Evolutionary conservation across 2,329 filamentous ascomycete genomes (phyloP).

Genomic region (Periconia sp.): DNA sequence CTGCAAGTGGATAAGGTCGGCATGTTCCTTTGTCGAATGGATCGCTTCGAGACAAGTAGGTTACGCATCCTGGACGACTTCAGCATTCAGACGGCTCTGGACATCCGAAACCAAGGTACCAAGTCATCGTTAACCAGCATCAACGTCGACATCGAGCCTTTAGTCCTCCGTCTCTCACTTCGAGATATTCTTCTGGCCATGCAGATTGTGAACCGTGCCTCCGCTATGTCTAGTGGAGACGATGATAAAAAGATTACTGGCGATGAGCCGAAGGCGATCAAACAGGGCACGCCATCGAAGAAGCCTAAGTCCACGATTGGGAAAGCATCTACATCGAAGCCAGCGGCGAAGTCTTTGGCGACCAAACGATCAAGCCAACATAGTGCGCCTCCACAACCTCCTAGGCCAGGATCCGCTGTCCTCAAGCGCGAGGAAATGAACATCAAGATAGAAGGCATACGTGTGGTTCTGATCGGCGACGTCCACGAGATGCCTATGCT

Average conservation of each 20-base stretch:
- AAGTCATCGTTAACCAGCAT: slow-evolving; percentile 74
- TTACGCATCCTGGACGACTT: slow-evolving; percentile 97
- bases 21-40: slow-evolving; percentile 99
- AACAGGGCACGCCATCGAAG: slow-evolving; percentile 54
- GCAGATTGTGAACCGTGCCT: slow-evolving; percentile 89
- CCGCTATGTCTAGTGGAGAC: slow-evolving; percentile 75
- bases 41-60: slow-evolving; percentile 89
- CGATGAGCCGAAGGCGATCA: slow-evolving; percentile 62
- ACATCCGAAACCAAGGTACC: slow-evolving; percentile 68
- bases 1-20: slow-evolving; percentile 92
- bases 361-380: slow-evolving; percentile 54
- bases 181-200: slow-evolving; percentile 93
- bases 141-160: slow-evolving; percentile 84
- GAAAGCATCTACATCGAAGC: slow-evolving; percentile 54
- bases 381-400: slow-evolving; percentile 63
- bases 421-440: slow-evolving; percentile 79
- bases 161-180: slow-evolving; percentile 87
- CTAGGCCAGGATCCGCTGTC: slow-evolving; percentile 59
- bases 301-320: slow-evolving; percentile 58
- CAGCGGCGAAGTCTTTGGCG: slow-evolving; percentile 53
- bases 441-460: slow-evolving; percentile 84
- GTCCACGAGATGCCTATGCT: slow-evolving; percentile 93
- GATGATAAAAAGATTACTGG: slow-evolving; percentile 53
- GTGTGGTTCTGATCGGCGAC: slow-evolving; percentile 93
- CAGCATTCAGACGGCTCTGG: slow-evolving; percentile 86